Evolutionary conservation across 2,329 filamentous ascomycete species (phyloP).

Genomic region (Hypoxylon sp.): DNA sequence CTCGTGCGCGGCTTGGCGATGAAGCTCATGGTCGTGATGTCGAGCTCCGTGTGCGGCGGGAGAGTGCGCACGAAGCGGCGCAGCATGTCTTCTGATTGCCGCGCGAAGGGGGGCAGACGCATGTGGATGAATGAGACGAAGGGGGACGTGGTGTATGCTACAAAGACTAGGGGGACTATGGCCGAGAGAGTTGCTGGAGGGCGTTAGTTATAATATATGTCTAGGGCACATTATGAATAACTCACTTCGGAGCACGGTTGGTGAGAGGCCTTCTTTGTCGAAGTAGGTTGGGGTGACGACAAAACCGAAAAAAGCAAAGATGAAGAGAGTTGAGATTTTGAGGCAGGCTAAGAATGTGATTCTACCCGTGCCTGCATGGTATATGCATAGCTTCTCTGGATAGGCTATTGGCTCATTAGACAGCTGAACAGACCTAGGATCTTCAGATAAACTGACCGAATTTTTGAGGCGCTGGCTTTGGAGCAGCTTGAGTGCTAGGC

Average conservation of each 20-base stretch:
- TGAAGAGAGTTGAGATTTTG: conserved; percentile 79
- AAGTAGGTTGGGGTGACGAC: conserved; percentile 73
- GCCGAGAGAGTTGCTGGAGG: conserved; percentile 70
- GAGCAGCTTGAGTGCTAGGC: conserved; percentile 15
- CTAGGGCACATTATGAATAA: neutral
- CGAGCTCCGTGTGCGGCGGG: conserved; percentile 63
- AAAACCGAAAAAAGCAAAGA: conserved; percentile 76
- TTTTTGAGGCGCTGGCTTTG: conserved; percentile 24
- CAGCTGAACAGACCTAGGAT: conserved; percentile 1
- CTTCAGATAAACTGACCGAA: conserved; percentile 32
- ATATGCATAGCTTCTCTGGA: conserved; percentile 76
- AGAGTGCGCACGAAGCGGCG: conserved; percentile 66
- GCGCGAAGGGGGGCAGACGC: conserved; percentile 75
- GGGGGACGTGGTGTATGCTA: conserved; percentile 76
- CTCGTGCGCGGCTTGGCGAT: conserved; percentile 67
- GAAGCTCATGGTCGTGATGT: conserved; percentile 69
- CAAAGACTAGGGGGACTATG: conserved; percentile 74
- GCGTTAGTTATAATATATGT: conserved; percentile 4
- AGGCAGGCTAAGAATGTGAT: conserved; percentile 78
- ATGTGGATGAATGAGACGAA: conserved; percentile 82
- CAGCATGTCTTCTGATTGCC: conserved; percentile 70
- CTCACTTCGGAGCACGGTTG: conserved; percentile 49
- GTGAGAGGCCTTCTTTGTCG: conserved; percentile 55
- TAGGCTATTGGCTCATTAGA: conserved; percentile 57
- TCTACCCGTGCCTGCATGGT: conserved; percentile 78